These are phyloP conservation scores for Diaporthe helianthi DNA, from an alignment of 2,329 filamentous ascomycete genomes.

Conservation along the genomic window DNA sequence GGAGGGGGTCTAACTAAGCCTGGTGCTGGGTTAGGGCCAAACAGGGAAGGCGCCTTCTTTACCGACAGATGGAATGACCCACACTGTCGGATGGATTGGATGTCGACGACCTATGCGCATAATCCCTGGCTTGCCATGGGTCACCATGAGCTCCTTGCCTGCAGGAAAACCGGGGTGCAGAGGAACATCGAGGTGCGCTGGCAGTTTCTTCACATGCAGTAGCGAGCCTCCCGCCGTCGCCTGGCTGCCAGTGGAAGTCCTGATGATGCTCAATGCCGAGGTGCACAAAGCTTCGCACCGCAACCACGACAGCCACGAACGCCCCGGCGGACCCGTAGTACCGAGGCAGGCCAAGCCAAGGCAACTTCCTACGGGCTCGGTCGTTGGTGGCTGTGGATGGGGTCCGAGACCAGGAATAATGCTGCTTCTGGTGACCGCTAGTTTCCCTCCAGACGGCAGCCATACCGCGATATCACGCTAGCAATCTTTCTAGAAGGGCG, in stretches of 20 bases:
- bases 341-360: slow-evolving; percentile 4
- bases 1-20: slow-evolving; percentile 22
- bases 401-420: slow-evolving; percentile 3
- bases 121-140: slow-evolving; percentile 12
- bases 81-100: slow-evolving; percentile 24
- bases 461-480: slow-evolving; percentile 11
- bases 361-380: slow-evolving; percentile 22
- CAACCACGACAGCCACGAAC: slow-evolving; percentile 13
- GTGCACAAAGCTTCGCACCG: slow-evolving; percentile 12
- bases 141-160: slow-evolving; percentile 2
- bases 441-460: slow-evolving; percentile 15
- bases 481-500: slow-evolving; percentile 21
- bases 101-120: slow-evolving; percentile 13
- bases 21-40: slow-evolving; percentile 29
- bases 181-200: slow-evolving; percentile 18
- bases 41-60: slow-evolving; percentile 16
- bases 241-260: slow-evolving; percentile 29
- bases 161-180: slow-evolving; percentile 20
- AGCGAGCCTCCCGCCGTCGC: slow-evolving; percentile 2
- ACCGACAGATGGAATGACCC: slow-evolving; percentile 22
- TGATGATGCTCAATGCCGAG: slow-evolving; percentile 16
- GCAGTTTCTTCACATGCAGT: background rate
- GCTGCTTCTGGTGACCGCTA: slow-evolving; percentile 21
- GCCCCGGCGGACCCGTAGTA: background rate
- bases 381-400: slow-evolving; percentile 10